Base-by-base conservation (phyloP, 176 grass and related monocot genomes). In the Poa annua region DNA sequence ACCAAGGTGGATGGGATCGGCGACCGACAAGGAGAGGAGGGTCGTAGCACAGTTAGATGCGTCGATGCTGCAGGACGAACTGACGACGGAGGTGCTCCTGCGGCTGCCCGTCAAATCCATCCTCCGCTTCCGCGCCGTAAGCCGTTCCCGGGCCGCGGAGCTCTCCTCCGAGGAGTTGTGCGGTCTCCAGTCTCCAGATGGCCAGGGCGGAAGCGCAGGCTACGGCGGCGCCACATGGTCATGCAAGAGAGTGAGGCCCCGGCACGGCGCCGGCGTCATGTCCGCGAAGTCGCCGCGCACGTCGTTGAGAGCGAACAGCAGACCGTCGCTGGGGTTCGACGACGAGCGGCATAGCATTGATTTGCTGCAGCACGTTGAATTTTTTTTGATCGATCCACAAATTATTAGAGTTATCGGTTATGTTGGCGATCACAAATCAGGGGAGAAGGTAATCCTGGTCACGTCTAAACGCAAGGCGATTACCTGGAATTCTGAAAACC, bases 351-450 rank as follows among this genome's bases (percentile, higher is more conserved):
- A 41, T 52, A 69, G 33, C 32, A 86, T 74, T 8, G 42, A 86
- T 69, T 62, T 80, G n/a, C 52, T 33, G 55, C 12, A 8, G 26
- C 26, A 38, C 48, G 13, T 14, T 11, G 67, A 33, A 11, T n/a
- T n/a, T n/a, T n/a, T n/a, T n/a, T 44, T 70, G 66, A 7, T 42
- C 36, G 35, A 6, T 24, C 67, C 77, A 14, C 3, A 21, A 8
- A 1, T 41, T 86, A 6, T 86, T 6, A 79, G 14, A 80, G 67
- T 86, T n/a, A 61, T 73, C 11, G 84, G 55, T 86, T 63, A 67
- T 2, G 9, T 74, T 80, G 32, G 67, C 7, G 29, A 1, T 63
- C 15, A 21, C 12, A 14, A 0, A 10, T 53, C 42, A 29, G 19
- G 32, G 0, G 72, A 74, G 33, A 86, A 53, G 56, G 9, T 86